These are phyloP conservation scores for Yamadazyma mexicana DNA, from an alignment of 1,139 yeast genomes.

Conservation along the genomic window DNA sequence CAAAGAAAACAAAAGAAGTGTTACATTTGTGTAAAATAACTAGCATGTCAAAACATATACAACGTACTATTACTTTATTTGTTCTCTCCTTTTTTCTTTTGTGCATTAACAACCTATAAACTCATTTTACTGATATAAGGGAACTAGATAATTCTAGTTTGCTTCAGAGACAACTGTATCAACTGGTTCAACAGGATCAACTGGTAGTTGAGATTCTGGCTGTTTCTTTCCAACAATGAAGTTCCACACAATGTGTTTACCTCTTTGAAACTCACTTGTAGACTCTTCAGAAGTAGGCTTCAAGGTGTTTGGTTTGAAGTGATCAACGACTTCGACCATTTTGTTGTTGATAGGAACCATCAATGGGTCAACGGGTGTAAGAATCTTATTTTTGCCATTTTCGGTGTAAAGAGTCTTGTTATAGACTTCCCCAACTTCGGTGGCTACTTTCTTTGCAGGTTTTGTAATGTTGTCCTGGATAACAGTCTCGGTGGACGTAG, in stretches of 20 bases:
- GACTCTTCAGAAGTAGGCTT: constrained; percentile 40
- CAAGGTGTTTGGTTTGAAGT: constrained; percentile 43
- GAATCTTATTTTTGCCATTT: constrained; percentile 60
- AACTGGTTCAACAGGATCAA: constrained; percentile 3
- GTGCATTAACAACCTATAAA: constrained; percentile 4
- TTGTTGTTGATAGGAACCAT: constrained; percentile 59
- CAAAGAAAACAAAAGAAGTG: background rate
- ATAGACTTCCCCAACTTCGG: constrained; percentile 41
- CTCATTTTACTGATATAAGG: too few species aligned
- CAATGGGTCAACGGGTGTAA: constrained; percentile 63
- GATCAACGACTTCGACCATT: constrained; percentile 43
- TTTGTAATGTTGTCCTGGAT: constrained; percentile 21
- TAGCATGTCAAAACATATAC: constrained; percentile 15
- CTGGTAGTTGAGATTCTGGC: background rate
- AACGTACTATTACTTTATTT: constrained; percentile 3
- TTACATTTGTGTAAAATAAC: constrained; percentile 8
- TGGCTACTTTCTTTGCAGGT: constrained; percentile 44
- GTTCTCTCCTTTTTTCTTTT: too few species aligned
- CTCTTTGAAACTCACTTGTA: constrained; percentile 55
- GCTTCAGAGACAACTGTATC: constrained; percentile 3
- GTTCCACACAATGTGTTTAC: constrained; percentile 42
- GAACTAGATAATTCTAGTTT: constrained; percentile 1
- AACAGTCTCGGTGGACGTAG: constrained; percentile 20
- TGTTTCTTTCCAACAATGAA: constrained; percentile 22
- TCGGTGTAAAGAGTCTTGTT: constrained; percentile 46